Conservation (phyloP, 164 flowering plant genomes). For the Vitis labrusca region DNA sequence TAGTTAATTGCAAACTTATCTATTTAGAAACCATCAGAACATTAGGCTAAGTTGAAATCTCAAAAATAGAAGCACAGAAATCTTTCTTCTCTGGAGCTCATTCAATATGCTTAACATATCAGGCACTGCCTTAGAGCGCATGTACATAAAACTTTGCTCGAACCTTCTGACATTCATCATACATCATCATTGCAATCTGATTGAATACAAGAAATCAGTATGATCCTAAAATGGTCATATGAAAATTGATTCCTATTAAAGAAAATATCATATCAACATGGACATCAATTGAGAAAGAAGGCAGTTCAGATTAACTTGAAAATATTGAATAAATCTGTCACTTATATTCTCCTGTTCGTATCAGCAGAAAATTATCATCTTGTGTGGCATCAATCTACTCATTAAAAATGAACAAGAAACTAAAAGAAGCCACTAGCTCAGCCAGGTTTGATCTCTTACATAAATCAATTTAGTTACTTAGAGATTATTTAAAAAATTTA, state of each 20-base stretch:
- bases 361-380: background rate
- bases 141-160: conserved; percentile 30
- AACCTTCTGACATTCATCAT: conserved; percentile 52
- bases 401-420: too few relatives aligned
- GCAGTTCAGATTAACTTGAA: background rate
- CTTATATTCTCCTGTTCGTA: background rate
- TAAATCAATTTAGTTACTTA: too few relatives aligned
- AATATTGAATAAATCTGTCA: background rate
- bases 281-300: background rate
- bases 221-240: conserved; percentile 15
- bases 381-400: too few relatives aligned
- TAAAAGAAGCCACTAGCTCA: too few relatives aligned
- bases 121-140: conserved; percentile 30
- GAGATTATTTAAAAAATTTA: too few relatives aligned
- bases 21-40: background rate
- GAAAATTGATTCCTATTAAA: background rate
- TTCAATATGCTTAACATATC: background rate
- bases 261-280: background rate
- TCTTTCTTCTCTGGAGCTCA: conserved; percentile 6
- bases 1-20: background rate
- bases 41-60: background rate
- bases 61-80: background rate
- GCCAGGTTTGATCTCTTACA: too few relatives aligned
- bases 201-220: conserved; percentile 39
- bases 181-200: conserved; percentile 73